These are phyloP conservation scores for Usnea hakonensis DNA, from an alignment of 495 filamentous ascomycete genomes.

Conservation along the genomic window DNA sequence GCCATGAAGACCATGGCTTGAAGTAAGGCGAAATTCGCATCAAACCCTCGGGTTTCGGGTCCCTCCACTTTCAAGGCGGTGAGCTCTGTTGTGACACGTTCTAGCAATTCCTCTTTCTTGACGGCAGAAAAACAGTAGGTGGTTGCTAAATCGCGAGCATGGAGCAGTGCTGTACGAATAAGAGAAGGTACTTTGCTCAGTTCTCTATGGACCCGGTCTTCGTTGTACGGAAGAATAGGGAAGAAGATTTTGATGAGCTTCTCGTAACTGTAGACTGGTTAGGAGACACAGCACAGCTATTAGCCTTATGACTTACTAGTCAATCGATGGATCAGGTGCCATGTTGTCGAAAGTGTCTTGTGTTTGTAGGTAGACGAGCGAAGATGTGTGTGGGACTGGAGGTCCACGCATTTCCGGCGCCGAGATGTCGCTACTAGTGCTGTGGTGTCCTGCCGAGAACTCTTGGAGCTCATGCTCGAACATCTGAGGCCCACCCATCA, in stretches of 20 bases:
- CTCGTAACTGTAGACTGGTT: conserved; percentile 51
- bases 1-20: conserved; percentile 56
- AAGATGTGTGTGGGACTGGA: background rate
- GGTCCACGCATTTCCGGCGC: background rate
- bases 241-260: conserved; percentile 63
- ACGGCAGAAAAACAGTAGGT: background rate
- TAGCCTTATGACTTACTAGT: background rate
- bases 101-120: background rate
- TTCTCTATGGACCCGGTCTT: conserved; percentile 51
- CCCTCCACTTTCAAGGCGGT: background rate
- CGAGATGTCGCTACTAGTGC: background rate
- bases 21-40: conserved; percentile 50
- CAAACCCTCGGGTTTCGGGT: background rate
- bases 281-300: background rate
- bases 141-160: conserved; percentile 49
- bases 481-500: conserved; percentile 43
- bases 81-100: background rate
- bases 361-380: background rate
- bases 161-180: conserved; percentile 63
- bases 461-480: conserved; percentile 14
- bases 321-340: background rate
- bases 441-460: background rate
- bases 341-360: background rate
- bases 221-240: conserved; percentile 63
- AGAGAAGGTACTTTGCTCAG: conserved; percentile 52